A percentile compares a stretch with the other conserved stretches of the same genome.
Evolutionary conservation across 495 filamentous ascomycete genomes (phyloP).

Genomic region (Hamigera avellanea): DNA sequence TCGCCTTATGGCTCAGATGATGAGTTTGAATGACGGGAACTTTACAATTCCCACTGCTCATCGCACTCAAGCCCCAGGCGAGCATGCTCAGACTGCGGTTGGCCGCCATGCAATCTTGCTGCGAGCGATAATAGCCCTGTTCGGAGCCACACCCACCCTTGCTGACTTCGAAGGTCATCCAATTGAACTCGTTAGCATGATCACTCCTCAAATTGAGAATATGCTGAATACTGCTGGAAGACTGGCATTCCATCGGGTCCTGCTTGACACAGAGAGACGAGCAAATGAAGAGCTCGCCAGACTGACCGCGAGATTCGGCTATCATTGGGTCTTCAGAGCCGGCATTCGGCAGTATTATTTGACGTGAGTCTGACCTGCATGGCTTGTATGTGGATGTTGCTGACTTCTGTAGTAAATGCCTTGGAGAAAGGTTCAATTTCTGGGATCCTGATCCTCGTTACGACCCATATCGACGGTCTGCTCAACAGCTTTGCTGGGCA

Average conservation of each 20-base stretch:
- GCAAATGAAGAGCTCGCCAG: conserved; percentile 11
- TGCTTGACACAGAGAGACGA: conserved; percentile 7
- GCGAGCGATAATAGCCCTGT: conserved; percentile 3
- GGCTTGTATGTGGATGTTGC: background rate
- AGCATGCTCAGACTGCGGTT: conserved; percentile 5
- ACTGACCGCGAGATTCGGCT: conserved; percentile 9
- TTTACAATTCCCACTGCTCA: conserved; percentile 9
- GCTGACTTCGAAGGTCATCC: conserved; percentile 14
- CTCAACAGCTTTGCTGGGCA: conserved; percentile 3
- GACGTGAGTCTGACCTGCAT: conserved; percentile 2
- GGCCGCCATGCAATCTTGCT: conserved; percentile 5
- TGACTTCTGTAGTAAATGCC: background rate
- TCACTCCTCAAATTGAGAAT: conserved; percentile 6
- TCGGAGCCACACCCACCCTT: conserved; percentile 6
- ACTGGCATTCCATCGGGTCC: conserved; percentile 6
- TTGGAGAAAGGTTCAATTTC: conserved; percentile 2
- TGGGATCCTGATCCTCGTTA: conserved; percentile 1
- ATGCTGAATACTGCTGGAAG: conserved; percentile 1
- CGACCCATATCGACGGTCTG: background rate
- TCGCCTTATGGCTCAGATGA: conserved; percentile 13
- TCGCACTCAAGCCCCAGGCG: background rate
- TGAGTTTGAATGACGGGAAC: conserved; percentile 6
- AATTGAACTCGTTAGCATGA: conserved; percentile 10
- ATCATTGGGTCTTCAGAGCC: conserved; percentile 14
- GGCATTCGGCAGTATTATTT: conserved; percentile 12